Evolutionary conservation across 108 stramenopile genomes (phyloP).

Genomic region (Pseudonitzschia multiseries): DNA sequence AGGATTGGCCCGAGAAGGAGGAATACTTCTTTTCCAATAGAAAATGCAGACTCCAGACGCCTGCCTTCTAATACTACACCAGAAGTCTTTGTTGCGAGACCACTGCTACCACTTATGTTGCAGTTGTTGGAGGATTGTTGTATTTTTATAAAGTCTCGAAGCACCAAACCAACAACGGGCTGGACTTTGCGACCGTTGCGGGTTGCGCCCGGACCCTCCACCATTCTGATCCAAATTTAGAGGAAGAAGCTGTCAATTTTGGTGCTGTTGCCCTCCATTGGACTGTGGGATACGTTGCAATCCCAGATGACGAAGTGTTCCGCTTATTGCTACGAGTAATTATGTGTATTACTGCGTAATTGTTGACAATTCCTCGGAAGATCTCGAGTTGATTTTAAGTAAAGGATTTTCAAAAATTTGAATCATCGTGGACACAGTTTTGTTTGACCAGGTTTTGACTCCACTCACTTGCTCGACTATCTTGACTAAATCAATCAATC

Average conservation of each 20-base stretch:
- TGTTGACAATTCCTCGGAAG: no score
- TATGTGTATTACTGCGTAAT: no score
- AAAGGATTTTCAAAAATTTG: not conserved
- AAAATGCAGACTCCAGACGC: conserved; percentile 42
- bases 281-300: no score
- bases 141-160: not conserved
- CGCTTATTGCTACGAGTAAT: no score
- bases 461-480: no score
- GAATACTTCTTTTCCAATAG: conserved; percentile 71
- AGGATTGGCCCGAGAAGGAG: conserved; percentile 46
- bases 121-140: not conserved
- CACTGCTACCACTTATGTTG: not conserved
- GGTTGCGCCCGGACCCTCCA: conserved; percentile 67
- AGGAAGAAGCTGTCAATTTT: no score
- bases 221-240: conserved; percentile 33
- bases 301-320: no score
- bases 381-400: no score
- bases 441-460: no score
- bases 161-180: conserved; percentile 28
- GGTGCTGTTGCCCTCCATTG: no score
- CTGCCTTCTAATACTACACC: conserved; percentile 15
- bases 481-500: no score
- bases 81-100: not conserved
- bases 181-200: conserved; percentile 55
- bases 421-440: not conserved